phyloP scores from a whole-genome alignment of 2,329 filamentous ascomycete species.

The Colletotrichum sojae region DNA sequence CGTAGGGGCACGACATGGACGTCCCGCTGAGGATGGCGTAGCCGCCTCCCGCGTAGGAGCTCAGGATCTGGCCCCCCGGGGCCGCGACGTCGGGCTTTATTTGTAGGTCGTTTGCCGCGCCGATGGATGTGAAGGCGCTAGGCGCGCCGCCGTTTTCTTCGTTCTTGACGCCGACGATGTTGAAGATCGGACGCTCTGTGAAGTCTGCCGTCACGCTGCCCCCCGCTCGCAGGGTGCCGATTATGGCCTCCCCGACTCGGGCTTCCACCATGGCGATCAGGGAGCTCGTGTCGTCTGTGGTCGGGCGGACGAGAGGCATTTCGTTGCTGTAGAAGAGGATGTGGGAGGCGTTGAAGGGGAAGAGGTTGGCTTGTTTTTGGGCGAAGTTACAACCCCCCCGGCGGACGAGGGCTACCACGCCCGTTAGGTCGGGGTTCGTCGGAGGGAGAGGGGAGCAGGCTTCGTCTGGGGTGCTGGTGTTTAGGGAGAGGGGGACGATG shows the following conservation, averaged over 20 bases:
- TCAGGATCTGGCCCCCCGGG: conserved; percentile 58
- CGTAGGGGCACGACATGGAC: conserved; percentile 62
- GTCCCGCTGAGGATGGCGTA: conserved; percentile 62
- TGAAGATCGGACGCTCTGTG: conserved; percentile 32
- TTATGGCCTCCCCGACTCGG: conserved; percentile 41
- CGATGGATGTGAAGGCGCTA: conserved; percentile 56
- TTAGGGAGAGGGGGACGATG: conserved; percentile 46
- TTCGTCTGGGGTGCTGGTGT: conserved; percentile 46
- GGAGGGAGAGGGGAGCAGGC: conserved; percentile 56
- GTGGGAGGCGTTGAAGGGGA: conserved; percentile 56
- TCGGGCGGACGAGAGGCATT: conserved; percentile 35
- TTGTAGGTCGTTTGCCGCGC: conserved; percentile 55
- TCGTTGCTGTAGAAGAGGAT: conserved; percentile 57
- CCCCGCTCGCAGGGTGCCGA: conserved; percentile 39
- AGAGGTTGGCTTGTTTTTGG: conserved; percentile 54
- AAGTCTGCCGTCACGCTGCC: conserved; percentile 42
- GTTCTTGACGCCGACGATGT: conserved; percentile 43
- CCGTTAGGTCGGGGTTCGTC: conserved; percentile 55
- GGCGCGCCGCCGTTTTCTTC: conserved; percentile 49
- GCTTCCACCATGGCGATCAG: conserved; percentile 39
- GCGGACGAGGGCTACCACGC: conserved; percentile 57
- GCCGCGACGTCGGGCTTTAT: conserved; percentile 56
- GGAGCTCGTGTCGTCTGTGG: conserved; percentile 17
- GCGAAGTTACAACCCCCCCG: conserved; percentile 55
- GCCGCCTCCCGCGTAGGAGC: conserved; percentile 51